Percentiles rank a stretch among this genome's conserved stretches.
Conservation (phyloP, 1,284 basidiomycete species). For the Neonothopanus nambi region DNA sequence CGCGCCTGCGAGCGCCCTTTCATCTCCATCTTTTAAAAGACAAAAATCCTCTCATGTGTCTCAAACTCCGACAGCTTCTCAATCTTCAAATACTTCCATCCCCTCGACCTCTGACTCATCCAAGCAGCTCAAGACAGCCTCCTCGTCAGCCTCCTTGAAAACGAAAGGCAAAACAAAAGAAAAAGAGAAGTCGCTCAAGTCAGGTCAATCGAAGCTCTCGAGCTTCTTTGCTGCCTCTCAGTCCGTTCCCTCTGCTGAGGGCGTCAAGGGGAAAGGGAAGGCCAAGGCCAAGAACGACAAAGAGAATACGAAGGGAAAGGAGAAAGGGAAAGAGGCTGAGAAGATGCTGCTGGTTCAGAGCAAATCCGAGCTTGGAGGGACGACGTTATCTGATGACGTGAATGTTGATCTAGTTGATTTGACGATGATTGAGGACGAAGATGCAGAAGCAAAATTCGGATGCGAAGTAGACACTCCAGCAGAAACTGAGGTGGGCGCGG, state of each 20-base stretch:
- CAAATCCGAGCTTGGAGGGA: too few species aligned
- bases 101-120: too few species aligned
- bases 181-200: conserved; percentile 34
- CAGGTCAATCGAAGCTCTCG: conserved; percentile 58
- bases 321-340: background rate
- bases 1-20: conserved; percentile 1
- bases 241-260: conserved; percentile 32
- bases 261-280: conserved; percentile 10
- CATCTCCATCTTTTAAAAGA: conserved; percentile 12
- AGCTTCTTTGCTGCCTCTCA: conserved; percentile 56
- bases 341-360: background rate
- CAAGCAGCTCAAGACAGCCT: conserved; percentile 13
- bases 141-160: background rate
- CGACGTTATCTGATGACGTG: too few species aligned
- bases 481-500: too few species aligned
- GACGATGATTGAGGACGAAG: background rate
- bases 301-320: background rate
- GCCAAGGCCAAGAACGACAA: background rate
- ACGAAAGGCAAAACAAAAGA: conserved; percentile 28
- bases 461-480: too few species aligned
- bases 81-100: background rate
- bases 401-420: background rate
- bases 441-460: too few species aligned
- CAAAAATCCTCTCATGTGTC: background rate
- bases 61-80: conserved; percentile 12